phyloP scores from a whole-genome alignment of 139 green algal species.

The Chlamydomonas urium region DNA sequence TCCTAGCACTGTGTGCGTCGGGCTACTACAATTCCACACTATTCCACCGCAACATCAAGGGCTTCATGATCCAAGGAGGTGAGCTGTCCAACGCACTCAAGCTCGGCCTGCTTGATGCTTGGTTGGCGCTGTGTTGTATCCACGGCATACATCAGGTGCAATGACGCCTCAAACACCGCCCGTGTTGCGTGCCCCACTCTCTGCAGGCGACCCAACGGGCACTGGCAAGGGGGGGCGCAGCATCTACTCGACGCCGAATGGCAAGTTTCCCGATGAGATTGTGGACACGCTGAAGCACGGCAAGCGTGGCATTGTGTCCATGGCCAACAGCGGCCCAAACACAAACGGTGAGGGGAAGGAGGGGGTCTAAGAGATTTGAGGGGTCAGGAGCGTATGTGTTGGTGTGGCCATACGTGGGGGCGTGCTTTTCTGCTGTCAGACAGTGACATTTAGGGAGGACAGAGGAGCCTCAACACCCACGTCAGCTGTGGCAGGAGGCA shows the following conservation, averaged over 20 bases:
- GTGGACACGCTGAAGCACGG: conserved; percentile 80
- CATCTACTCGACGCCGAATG: conserved; percentile 81
- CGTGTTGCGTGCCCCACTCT: neutral
- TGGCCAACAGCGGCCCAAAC: conserved; percentile 97
- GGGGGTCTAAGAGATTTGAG: too few species aligned
- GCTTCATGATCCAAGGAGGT: conserved; percentile 89
- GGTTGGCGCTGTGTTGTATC: neutral
- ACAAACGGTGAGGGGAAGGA: conserved; percentile 74
- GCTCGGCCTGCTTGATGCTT: neutral
- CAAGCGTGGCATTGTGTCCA: conserved; percentile 86
- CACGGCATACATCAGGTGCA: neutral
- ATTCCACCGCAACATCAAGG: conserved; percentile 95
- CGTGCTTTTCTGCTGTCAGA: too few species aligned
- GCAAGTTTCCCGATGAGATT: conserved; percentile 96
- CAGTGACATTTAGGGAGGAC: too few species aligned
- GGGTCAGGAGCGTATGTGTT: too few species aligned
- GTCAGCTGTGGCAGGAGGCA: too few species aligned
- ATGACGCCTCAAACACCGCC: neutral
- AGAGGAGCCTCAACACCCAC: too few species aligned
- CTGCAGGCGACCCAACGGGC: conserved; percentile 79
- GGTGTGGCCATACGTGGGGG: too few species aligned
- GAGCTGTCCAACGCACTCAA: neutral
- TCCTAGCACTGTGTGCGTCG: conserved; percentile 87
- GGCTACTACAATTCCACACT: conserved; percentile 88
- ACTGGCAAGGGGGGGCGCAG: conserved; percentile 90